Base-by-base conservation (phyloP, 495 filamentous ascomycete species). In the Neurospora hispaniola region DNA sequence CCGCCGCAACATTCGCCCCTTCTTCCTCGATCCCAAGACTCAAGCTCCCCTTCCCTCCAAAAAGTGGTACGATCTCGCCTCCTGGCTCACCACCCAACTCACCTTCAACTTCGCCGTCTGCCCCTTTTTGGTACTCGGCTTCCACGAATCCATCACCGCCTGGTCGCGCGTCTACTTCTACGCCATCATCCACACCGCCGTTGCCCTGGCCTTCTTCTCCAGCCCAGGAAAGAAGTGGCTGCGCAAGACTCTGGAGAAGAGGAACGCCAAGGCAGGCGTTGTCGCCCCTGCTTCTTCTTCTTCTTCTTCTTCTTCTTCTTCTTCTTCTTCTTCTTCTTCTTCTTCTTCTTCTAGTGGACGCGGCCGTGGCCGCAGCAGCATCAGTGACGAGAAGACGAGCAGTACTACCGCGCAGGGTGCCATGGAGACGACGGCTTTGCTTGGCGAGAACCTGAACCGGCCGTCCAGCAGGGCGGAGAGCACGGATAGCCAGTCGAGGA, bases 111-210 rank as follows among this genome's bases (percentile, higher is more conserved):
- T 97, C 82, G 86, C 89, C 70, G 90, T 88, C 2, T 85, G 90
- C 2, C 95, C 96, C 3, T 99, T 99, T 83, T 85, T 97, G 71
- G 82, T 97, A 38, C 89, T 98, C 12, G 83, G 84, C 41, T 88
- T 98, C 74, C 79, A 80, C 23, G 84, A 86, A 69, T 92, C 90
- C 2, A 78, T 96, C 42, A 79, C 82, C 5, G 89, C 93, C 73
- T 99, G 96, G 96, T 78, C 86, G 0, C 88, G 91, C 41, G 90
- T 96, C n/a, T 94, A 97, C 81, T 97, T 93, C 85, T 98, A 97
- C 83, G 88, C 88, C 44, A 83, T 94, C 75, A 74, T 95, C 69
- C 88, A 89, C 68, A 91, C 89, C n/a, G 80, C 83, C 42, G 78
- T 81, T 4, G 87, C 89, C 39, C 85, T 94, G 71, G 89, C 82